Percentiles rank a stretch among this genome's conserved stretches.
phyloP scores from a whole-genome alignment of 2,329 filamentous ascomycete genomes.

The Alternaria brassicae region DNA sequence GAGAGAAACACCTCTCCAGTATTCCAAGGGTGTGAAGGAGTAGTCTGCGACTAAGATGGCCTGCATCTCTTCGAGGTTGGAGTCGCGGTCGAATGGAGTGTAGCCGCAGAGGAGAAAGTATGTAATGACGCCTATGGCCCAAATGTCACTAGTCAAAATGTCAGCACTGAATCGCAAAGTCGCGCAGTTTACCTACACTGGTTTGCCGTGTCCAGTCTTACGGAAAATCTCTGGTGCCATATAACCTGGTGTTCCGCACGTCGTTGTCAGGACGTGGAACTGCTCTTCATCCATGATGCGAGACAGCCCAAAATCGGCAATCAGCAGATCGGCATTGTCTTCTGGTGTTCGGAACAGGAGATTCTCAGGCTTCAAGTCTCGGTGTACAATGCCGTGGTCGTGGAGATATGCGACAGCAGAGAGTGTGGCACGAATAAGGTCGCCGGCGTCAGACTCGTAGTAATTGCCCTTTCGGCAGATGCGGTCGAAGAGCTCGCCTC shows the following conservation, averaged over 20 bases:
- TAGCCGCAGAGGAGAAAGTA: slow-evolving; percentile 98
- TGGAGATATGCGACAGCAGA: slow-evolving; percentile 98
- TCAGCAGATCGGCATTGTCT: slow-evolving; percentile 95
- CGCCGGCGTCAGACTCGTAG: slow-evolving; percentile 95
- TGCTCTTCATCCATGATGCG: slow-evolving; percentile 99
- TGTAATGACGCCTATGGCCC: slow-evolving; percentile 97
- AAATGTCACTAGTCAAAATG: slow-evolving; percentile 71
- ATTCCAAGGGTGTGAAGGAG: slow-evolving; percentile 90
- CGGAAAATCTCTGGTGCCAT: slow-evolving; percentile 99
- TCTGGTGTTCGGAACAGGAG: slow-evolving; percentile 95
- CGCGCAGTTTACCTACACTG: slow-evolving; percentile 65
- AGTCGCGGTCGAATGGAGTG: slow-evolving; percentile 96
- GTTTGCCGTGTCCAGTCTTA: slow-evolving; percentile 96
- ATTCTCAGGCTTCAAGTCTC: slow-evolving; percentile 97
- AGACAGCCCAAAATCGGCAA: slow-evolving; percentile 94
- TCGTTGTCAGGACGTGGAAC: slow-evolving; percentile 96
- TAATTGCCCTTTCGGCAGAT: slow-evolving; percentile 99
- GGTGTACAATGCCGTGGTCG: slow-evolving; percentile 97
- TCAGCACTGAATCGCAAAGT: slow-evolving; percentile 18
- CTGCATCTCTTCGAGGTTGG: slow-evolving; percentile 99
- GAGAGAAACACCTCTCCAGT: slow-evolving; percentile 92
- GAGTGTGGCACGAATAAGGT: slow-evolving; percentile 91
- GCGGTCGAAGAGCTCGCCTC: slow-evolving; percentile 95
- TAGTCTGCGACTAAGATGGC: slow-evolving; percentile 97
- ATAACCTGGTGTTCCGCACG: slow-evolving; percentile 96